Evolutionary conservation across 2,329 filamentous ascomycete genomes (phyloP).

Genomic region (Bipolaris cookei): DNA sequence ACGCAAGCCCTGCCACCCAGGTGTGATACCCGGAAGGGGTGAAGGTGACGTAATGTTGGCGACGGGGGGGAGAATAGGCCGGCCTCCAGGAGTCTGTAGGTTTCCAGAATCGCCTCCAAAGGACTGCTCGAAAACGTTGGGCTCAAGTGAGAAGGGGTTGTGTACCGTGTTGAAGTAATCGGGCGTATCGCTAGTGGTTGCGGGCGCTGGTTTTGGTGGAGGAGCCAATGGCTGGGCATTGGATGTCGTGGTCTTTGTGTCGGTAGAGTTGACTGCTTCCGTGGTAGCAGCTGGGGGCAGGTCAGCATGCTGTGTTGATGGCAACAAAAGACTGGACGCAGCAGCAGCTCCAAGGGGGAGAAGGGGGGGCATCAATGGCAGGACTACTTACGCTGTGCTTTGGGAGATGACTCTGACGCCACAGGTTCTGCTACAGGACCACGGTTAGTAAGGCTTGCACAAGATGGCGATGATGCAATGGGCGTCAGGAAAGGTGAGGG

Average conservation of each 20-base stretch:
- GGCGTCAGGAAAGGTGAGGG: conserved; percentile 1
- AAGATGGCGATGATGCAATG: conserved; percentile 13
- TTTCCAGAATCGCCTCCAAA: conserved; percentile 63
- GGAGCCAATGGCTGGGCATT: conserved; percentile 59
- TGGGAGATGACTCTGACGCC: conserved; percentile 32
- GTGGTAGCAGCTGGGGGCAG: conserved; percentile 25
- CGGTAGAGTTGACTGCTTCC: conserved; percentile 28
- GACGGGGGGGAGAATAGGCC: conserved; percentile 83
- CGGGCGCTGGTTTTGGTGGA: conserved; percentile 55
- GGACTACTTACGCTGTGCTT: conserved; percentile 36
- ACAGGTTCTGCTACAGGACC: conserved; percentile 29
- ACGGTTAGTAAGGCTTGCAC: conserved; percentile 29
- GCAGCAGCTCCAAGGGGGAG: not conserved
- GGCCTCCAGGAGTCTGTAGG: conserved; percentile 76
- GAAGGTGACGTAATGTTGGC: conserved; percentile 89
- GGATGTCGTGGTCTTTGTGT: conserved; percentile 48
- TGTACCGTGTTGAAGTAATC: conserved; percentile 61
- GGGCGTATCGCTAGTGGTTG: conserved; percentile 52
- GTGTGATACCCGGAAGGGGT: conserved; percentile 74
- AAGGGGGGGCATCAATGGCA: conserved; percentile 1
- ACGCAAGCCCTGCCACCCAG: conserved; percentile 86
- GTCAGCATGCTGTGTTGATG: conserved; percentile 28
- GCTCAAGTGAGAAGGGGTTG: conserved; percentile 73
- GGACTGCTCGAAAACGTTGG: conserved; percentile 96
- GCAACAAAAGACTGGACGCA: conserved; percentile 4